A percentile compares a stretch with the other conserved stretches of the same genome.
phyloP scores from a whole-genome alignment of 2,329 filamentous ascomycete species.

The Fusarium duplospermum region DNA sequence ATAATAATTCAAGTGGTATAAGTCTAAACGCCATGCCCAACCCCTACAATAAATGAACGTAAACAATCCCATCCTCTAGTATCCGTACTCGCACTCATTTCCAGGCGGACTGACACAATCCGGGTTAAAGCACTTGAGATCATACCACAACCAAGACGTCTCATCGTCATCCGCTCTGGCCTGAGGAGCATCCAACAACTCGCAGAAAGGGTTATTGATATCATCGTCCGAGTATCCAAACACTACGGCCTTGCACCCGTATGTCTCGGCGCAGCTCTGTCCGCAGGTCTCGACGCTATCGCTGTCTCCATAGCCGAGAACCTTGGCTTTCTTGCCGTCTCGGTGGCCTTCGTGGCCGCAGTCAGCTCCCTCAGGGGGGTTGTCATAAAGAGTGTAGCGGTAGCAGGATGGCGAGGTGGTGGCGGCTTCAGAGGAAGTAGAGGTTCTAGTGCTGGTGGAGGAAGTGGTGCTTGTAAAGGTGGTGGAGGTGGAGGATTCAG shows the following conservation, averaged over 20 bases:
- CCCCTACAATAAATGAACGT: background rate
- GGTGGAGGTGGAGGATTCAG: background rate
- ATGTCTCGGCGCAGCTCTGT: slow-evolving; percentile 24
- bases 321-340: slow-evolving; percentile 15
- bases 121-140: slow-evolving; percentile 30
- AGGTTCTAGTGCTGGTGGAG: background rate
- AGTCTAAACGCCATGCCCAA: slow-evolving; percentile 8
- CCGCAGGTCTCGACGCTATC: slow-evolving; percentile 30
- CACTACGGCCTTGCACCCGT: slow-evolving; percentile 20
- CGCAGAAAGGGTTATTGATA: slow-evolving; percentile 29
- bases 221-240: slow-evolving; percentile 26
- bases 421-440: background rate
- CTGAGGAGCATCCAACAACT: slow-evolving; percentile 11
- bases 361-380: slow-evolving; percentile 6
- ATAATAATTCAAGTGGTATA: slow-evolving; percentile 6
- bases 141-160: slow-evolving; percentile 26
- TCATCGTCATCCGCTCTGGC: slow-evolving; percentile 24
- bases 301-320: slow-evolving; percentile 23
- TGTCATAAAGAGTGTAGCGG: slow-evolving; percentile 25
- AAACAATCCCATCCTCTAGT: background rate
- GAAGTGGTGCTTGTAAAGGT: slow-evolving; percentile 1
- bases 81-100: slow-evolving; percentile 14
- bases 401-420: slow-evolving; percentile 24
- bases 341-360: slow-evolving; percentile 21
- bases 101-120: slow-evolving; percentile 22